These are phyloP conservation scores for Daldinia decipiens DNA, from an alignment of 495 filamentous ascomycete genomes.

Conservation along the genomic window DNA sequence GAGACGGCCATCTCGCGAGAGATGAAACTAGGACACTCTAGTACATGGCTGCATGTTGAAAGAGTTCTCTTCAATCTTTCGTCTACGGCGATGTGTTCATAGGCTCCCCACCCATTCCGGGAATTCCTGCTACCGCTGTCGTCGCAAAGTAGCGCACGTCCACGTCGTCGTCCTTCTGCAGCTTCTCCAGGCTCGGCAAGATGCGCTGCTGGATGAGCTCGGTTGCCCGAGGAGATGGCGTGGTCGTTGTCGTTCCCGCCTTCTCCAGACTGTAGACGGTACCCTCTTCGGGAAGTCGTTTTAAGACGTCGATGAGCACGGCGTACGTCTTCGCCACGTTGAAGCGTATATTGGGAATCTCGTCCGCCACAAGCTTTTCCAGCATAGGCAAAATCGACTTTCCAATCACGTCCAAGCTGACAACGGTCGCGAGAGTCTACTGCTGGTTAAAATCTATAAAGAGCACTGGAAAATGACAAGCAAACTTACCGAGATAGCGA, in stretches of 20 bases:
- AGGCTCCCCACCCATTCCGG: slow-evolving; percentile 60
- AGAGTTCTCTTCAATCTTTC: slow-evolving; percentile 44
- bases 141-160: slow-evolving; percentile 96
- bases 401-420: slow-evolving; percentile 90
- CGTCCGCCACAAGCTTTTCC: slow-evolving; percentile 88
- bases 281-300: slow-evolving; percentile 86
- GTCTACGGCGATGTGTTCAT: slow-evolving; percentile 70
- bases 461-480: background rate
- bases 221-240: slow-evolving; percentile 75
- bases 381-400: slow-evolving; percentile 95
- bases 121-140: slow-evolving; percentile 57
- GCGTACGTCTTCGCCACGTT: slow-evolving; percentile 98
- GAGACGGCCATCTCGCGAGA: slow-evolving; percentile 37
- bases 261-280: slow-evolving; percentile 88
- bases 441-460: slow-evolving; percentile 46
- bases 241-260: slow-evolving; percentile 65
- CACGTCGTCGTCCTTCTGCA: slow-evolving; percentile 95
- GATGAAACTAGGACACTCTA: slow-evolving; percentile 43
- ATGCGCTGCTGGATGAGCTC: slow-evolving; percentile 89
- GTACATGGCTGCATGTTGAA: slow-evolving; percentile 39
- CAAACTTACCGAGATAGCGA: slow-evolving; percentile 88
- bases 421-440: slow-evolving; percentile 92
- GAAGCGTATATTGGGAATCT: slow-evolving; percentile 99
- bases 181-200: slow-evolving; percentile 89
- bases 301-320: slow-evolving; percentile 86